A percentile compares a stretch with the other conserved stretches of the same genome.
phyloP scores from a whole-genome alignment of 169 alveolate species.

The Plasmodium relictum region DNA sequence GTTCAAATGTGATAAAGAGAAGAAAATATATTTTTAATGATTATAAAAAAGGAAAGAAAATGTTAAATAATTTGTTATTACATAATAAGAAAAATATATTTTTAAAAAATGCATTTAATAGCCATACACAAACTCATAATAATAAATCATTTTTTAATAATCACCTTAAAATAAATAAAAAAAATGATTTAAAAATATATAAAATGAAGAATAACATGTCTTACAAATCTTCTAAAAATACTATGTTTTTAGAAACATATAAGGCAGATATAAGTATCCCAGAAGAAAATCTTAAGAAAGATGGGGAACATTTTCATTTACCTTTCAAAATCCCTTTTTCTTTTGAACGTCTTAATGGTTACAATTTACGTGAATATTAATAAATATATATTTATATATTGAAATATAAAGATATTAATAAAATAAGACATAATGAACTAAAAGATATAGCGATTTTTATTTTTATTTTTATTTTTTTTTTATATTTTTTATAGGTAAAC shows the following conservation, averaged over 20 bases:
- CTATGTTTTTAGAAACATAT: constrained; percentile 14
- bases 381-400: background rate
- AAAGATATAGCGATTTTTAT: background rate
- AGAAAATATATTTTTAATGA: too few species aligned
- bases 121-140: too few species aligned
- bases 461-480: background rate
- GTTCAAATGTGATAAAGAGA: too few species aligned
- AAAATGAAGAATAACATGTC: background rate
- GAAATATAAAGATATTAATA: background rate
- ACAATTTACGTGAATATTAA: background rate
- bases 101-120: too few species aligned
- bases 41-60: background rate
- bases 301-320: background rate
- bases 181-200: background rate
- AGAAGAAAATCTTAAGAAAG: background rate
- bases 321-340: background rate
- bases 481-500: constrained; percentile 18
- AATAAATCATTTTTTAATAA: too few species aligned
- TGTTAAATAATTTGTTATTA: background rate
- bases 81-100: constrained; percentile 1
- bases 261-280: background rate
- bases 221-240: background rate
- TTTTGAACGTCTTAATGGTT: background rate
- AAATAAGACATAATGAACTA: background rate
- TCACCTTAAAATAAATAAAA: background rate